Evolutionary conservation across 2,329 filamentous ascomycete genomes (phyloP).

Genomic region (Botryosphaeria dothidea): DNA sequence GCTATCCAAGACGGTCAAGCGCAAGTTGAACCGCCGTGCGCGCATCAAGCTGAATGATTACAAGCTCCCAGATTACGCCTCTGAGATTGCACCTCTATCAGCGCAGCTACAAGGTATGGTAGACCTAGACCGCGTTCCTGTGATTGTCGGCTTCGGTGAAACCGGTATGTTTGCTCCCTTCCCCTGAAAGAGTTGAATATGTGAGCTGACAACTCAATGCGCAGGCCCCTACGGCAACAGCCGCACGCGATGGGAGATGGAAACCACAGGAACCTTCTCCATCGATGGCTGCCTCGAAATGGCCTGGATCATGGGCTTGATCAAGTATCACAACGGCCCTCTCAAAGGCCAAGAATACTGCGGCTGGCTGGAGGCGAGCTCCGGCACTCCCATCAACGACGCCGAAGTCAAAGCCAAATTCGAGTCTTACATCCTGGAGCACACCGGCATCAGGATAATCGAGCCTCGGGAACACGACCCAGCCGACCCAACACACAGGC

Average conservation of each 20-base stretch:
- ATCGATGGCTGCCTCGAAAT: constrained; percentile 87
- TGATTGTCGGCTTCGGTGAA: constrained; percentile 25
- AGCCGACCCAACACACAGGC: constrained; percentile 28
- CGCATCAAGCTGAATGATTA: too few relatives aligned
- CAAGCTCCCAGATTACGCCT: too few relatives aligned
- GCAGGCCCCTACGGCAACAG: constrained; percentile 80
- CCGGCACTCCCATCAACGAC: constrained; percentile 31
- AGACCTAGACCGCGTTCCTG: too few relatives aligned
- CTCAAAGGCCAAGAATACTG: constrained; percentile 60
- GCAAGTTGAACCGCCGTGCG: too few relatives aligned
- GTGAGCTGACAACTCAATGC: constrained; percentile 42
- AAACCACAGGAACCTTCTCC: constrained; percentile 81
- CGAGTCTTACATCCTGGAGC: constrained; percentile 32
- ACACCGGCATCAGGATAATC: constrained; percentile 38
- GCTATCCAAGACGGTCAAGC: too few relatives aligned
- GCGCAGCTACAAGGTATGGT: too few relatives aligned
- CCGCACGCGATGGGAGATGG: constrained; percentile 88
- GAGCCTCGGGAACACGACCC: constrained; percentile 28
- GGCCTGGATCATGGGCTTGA: constrained; percentile 88
- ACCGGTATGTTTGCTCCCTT: too few relatives aligned
- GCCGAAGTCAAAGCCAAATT: constrained; percentile 33
- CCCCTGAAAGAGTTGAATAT: too few relatives aligned
- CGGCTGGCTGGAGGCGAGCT: constrained; percentile 35
- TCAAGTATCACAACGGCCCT: constrained; percentile 65
- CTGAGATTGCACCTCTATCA: too few relatives aligned